Base-by-base conservation (phyloP, 257 asterid genomes). In the Primulina tabacum region DNA sequence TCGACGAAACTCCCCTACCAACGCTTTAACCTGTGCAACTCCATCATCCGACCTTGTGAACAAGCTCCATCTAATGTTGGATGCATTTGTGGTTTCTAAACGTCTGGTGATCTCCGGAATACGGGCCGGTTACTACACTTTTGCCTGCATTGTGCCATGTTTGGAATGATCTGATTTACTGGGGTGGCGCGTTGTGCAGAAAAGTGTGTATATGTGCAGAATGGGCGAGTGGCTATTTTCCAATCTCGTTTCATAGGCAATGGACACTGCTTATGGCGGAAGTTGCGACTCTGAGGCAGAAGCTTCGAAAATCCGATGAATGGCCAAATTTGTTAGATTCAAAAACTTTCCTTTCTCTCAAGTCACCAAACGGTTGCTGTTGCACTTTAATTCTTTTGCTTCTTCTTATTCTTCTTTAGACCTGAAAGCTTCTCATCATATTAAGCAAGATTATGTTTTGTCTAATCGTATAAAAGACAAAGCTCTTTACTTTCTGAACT, bases 401-500 rank as follows among this genome's bases (percentile, higher is more conserved):
- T 34, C 77, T 35, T 24, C 77, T 35, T 24, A 59, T 16, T 65
- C 73, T 30, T 55, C 30, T 40, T 70, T 75, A 11, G 73, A 60
- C 38, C 10, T 17, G 56, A 52, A 28, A 14, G 2, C 18, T 11
- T 14, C 30, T 61, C 43, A 33, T 7, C 38, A 28, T 62, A 10
- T 68, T 32, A 56, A 50, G 8, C 69, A 21, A 17, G 60, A 61
- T 34, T 26, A 18, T 9, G 14, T 55, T 69, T 10, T 47, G 10
- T 73, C 73, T 14, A 73, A 66, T 71, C 43, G 7, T 65, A 65
- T 82, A 29, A 30, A 69, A 18, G 20, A 30, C 20, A 67, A 82
- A 82, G 79, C 80, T 68, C 80, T 88, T 43, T 76, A 71, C 72
- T 73, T 75, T 33, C 86, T 90, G 8, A 69, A 81, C 63, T 69